Base-by-base conservation (phyloP, 306 rosid species). In the Citrullus amarus region DNA sequence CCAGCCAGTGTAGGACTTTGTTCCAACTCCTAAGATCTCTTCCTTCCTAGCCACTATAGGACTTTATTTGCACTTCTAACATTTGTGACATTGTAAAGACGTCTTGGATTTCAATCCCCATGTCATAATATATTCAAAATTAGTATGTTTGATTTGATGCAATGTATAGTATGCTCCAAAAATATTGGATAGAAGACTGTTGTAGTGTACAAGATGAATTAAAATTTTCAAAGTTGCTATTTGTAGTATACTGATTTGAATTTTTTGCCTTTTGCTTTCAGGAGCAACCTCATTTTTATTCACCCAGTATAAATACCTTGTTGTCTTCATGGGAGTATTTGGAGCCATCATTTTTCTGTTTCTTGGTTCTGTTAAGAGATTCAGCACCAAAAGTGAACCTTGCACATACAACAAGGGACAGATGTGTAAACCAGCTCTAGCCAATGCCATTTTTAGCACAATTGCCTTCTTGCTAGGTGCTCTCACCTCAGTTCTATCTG, bases 321-420 rank as follows among this genome's bases (percentile, higher is more conserved):
- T 85, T 22, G 73, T 91, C 78, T 89, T 89, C 85, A 80, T 80
- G 81, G 92, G 78, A 46, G 88, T 79, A 72, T 88, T 91, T 78
- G 85, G 89, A 22, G 76, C 51, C 20, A 79, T 91, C 60, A 89
- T 87, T 62, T 89, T 87, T 82, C 78, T 88, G 61, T 91, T 89
- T 81, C 89, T 88, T 68, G 97, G 91, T 48, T 91, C 96, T 4
- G 90, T 87, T 25, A 91, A 87, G 85, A 90, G 93, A n/a, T 89
- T 89, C 60, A 88, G 91, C 70, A 88, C 86, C 62, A 51, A 87
- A 87, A 86, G 87, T 66, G 90, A 91, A 65, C 92, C 93, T 67
- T 89, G 92, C 88, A 86, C 85, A 48, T 89, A 89, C 80, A 89
- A 87, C 79, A 78, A 81, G 13, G 89, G 91, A 46, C 85, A 83